phyloP scores from a whole-genome alignment of 176 grass and related monocot genomes.

The Secale cereale region DNA sequence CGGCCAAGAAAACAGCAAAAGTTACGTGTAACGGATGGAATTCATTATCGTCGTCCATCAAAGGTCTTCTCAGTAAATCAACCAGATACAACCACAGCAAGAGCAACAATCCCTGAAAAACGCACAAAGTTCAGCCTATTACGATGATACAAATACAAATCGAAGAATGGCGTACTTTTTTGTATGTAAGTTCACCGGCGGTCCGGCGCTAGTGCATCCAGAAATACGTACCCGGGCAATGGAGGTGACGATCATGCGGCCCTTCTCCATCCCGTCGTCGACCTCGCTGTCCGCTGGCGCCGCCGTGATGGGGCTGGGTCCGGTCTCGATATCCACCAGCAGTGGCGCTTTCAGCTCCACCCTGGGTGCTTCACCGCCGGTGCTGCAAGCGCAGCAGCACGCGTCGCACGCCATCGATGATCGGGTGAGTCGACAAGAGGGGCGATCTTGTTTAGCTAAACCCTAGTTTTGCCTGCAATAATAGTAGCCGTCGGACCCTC shows the following conservation, averaged over 20 bases:
- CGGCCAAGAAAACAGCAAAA: background rate
- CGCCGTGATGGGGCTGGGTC: background rate
- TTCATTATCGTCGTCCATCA: background rate
- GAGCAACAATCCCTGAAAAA: background rate
- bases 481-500: background rate
- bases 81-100: background rate
- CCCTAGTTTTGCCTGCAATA: background rate
- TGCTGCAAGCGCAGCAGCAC: background rate
- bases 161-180: background rate
- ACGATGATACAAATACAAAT: background rate
- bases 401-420: background rate
- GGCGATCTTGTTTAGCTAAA: background rate
- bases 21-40: background rate
- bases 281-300: background rate
- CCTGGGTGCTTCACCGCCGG: background rate
- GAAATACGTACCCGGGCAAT: background rate
- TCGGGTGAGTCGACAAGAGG: background rate
- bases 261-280: background rate
- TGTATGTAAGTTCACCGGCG: background rate
- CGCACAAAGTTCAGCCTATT: background rate
- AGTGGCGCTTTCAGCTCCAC: background rate
- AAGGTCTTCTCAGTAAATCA: background rate
- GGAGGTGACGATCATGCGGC: background rate
- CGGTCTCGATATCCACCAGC: background rate
- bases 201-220: background rate